phyloP scores from a whole-genome alignment of 345 rosid genomes.

The Corchorus olitorius region DNA sequence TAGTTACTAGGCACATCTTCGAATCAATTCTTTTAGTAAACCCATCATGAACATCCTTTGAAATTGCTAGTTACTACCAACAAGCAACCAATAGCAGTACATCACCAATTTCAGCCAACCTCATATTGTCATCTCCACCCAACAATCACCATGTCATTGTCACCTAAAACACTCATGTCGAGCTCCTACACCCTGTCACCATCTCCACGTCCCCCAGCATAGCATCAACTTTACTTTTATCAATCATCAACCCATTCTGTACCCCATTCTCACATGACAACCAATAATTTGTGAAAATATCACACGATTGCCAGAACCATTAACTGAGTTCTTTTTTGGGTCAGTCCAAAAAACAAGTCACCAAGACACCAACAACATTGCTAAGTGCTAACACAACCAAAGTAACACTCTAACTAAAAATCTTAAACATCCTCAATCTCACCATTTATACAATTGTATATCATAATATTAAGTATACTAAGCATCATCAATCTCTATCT shows the following conservation, averaged over 20 bases:
- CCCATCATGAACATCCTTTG: background rate
- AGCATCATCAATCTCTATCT: background rate
- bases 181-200: background rate
- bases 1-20: background rate
- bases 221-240: background rate
- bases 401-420: background rate
- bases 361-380: background rate
- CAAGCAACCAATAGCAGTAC: background rate
- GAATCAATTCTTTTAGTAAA: background rate
- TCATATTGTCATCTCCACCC: background rate
- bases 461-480: background rate
- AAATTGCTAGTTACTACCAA: too few species aligned
- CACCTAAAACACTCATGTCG: background rate
- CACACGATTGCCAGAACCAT: background rate
- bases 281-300: background rate
- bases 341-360: background rate
- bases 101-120: background rate
- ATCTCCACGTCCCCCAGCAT: background rate
- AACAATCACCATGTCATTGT: background rate
- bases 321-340: background rate
- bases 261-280: background rate
- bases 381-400: background rate
- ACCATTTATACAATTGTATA: too few species aligned
- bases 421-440: background rate
- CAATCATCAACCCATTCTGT: background rate